phyloP scores from a whole-genome alignment of 129 eudicot species.

The Artemisia argyi region DNA sequence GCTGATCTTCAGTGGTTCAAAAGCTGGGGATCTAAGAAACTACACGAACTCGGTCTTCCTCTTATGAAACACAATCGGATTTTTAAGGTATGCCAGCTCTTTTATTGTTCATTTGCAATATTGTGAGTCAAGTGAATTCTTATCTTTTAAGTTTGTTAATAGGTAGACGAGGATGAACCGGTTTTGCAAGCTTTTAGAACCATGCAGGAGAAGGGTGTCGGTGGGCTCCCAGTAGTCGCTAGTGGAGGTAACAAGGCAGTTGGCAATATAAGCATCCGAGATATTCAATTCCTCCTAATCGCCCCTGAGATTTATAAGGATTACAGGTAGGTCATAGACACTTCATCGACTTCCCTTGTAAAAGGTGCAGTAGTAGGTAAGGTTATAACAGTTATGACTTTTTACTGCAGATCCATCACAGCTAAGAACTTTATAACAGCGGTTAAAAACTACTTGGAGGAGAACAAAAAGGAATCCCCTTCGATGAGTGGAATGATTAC shows the following conservation, averaged over 20 bases:
- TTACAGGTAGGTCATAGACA: constrained; percentile 56
- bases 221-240: constrained; percentile 81
- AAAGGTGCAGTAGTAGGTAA: neutral
- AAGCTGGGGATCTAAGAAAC: constrained; percentile 79
- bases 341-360: neutral
- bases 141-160: constrained; percentile 4
- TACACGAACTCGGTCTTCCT: constrained; percentile 90
- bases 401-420: constrained; percentile 74
- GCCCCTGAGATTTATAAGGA: constrained; percentile 91
- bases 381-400: neutral
- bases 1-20: constrained; percentile 91
- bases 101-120: neutral
- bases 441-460: constrained; percentile 57
- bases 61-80: constrained; percentile 58
- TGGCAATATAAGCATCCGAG: constrained; percentile 90
- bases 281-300: constrained; percentile 81
- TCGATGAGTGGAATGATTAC: constrained; percentile 66
- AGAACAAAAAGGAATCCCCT: constrained; percentile 46
- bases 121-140: neutral
- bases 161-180: constrained; percentile 89
- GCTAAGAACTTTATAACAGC: constrained; percentile 85
- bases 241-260: constrained; percentile 69
- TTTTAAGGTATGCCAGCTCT: constrained; percentile 41
- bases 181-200: constrained; percentile 85
- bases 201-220: constrained; percentile 85